Conservation (phyloP, 495 filamentous ascomycete species). For the Friedmanniomyces simplex region DNA sequence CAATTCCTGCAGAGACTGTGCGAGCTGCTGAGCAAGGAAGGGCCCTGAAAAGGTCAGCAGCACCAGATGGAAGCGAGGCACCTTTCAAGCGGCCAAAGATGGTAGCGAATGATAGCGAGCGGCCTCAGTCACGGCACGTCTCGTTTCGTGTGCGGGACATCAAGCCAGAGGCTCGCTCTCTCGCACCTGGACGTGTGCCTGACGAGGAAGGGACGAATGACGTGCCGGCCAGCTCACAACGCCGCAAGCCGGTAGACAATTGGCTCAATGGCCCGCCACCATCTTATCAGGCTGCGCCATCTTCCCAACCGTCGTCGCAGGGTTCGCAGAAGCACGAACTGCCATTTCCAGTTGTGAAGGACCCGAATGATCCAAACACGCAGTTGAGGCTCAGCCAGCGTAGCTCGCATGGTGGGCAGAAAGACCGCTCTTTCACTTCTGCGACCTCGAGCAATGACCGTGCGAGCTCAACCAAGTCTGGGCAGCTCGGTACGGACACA, state of each 20-base stretch:
- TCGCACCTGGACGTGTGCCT: conserved; percentile 1
- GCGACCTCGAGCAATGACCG: background rate
- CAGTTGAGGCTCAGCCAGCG: conserved; percentile 59
- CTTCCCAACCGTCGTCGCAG: conserved; percentile 25
- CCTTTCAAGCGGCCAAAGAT: conserved; percentile 14
- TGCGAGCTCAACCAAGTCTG: background rate
- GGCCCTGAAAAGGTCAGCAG: conserved; percentile 5
- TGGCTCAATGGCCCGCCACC: background rate
- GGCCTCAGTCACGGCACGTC: background rate
- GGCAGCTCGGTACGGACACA: background rate
- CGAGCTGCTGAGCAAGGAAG: background rate
- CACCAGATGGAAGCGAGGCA: conserved; percentile 2
- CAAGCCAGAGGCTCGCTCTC: background rate
- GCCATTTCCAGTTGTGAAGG: conserved; percentile 69
- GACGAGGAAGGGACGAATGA: background rate
- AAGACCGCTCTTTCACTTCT: conserved; percentile 1
- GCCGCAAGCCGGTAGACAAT: background rate
- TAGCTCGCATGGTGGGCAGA: conserved; percentile 20
- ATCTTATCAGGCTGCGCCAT: conserved; percentile 15
- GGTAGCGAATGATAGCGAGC: background rate
- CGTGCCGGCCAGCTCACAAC: conserved; percentile 4
- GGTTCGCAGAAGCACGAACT: conserved; percentile 33
- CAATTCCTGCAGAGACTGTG: conserved; percentile 3
- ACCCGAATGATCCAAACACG: conserved; percentile 57
- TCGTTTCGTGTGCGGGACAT: conserved; percentile 13